Percentiles rank a stretch among this genome's conserved stretches.
Evolutionary conservation across 1,284 basidiomycete species (phyloP).

Genomic region (Rhodotorula glutinis): DNA sequence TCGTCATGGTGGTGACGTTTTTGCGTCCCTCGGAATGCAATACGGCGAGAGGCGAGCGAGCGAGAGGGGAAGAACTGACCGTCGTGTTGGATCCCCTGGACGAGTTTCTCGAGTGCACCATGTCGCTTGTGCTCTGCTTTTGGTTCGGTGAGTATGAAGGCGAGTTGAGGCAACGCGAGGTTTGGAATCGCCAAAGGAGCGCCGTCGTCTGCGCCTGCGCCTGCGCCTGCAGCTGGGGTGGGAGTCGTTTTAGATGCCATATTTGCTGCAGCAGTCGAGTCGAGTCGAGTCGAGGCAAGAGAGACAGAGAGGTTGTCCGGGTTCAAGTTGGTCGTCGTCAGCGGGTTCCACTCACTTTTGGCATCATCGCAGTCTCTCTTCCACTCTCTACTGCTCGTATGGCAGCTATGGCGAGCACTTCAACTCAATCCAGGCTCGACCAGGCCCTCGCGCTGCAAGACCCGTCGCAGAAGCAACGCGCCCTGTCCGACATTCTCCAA

Average conservation of each 20-base stretch:
- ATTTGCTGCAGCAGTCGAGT: not conserved
- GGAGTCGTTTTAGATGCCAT: not conserved
- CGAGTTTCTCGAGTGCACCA: slow-evolving; percentile 62
- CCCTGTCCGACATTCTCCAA: slow-evolving; percentile 17
- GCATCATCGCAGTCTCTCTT: not conserved
- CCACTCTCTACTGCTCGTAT: not conserved
- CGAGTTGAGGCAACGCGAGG: slow-evolving; percentile 69
- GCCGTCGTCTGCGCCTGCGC: slow-evolving; percentile 9
- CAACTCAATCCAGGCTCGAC: not conserved
- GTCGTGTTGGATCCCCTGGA: slow-evolving; percentile 79
- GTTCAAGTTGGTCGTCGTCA: not conserved
- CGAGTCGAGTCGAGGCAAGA: not conserved
- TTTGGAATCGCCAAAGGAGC: slow-evolving; percentile 72
- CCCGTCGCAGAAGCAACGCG: not conserved
- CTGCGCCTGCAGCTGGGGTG: not conserved
- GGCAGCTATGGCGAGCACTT: not conserved
- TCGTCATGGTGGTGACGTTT: no score
- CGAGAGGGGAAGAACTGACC: no score
- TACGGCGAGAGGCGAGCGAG: no score
- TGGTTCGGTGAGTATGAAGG: slow-evolving; percentile 67
- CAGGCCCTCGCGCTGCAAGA: not conserved
- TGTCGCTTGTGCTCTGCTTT: slow-evolving; percentile 63
- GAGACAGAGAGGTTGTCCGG: not conserved
- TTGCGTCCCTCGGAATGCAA: no score
- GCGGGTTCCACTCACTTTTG: not conserved